Conservation (phyloP, 805 yeast species). For the Starmera pachycereana region DNA sequence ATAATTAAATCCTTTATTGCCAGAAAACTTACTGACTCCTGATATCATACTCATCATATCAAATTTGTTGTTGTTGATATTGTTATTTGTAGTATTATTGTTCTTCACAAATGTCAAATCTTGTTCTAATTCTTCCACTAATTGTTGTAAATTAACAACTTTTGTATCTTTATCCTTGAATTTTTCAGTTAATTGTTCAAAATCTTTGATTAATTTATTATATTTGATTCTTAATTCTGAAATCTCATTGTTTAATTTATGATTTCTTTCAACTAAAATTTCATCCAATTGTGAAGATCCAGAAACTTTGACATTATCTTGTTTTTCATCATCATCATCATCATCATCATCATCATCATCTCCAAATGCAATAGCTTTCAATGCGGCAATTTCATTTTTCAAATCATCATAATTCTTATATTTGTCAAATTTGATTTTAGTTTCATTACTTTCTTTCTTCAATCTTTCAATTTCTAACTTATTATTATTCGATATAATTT, state of each 20-base stretch:
- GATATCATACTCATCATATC: constrained; percentile 62
- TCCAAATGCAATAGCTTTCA: constrained; percentile 73
- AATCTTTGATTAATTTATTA: constrained; percentile 31
- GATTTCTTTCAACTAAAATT: constrained; percentile 60
- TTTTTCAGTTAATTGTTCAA: constrained; percentile 29
- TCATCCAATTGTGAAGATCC: constrained; percentile 33
- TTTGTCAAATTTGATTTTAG: constrained; percentile 38
- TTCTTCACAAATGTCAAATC: constrained; percentile 59
- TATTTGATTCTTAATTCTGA: constrained; percentile 55
- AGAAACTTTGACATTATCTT: constrained; percentile 15
- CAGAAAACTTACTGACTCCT: constrained; percentile 33
- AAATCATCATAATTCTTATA: constrained; percentile 72
- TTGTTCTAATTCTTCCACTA: constrained; percentile 58
- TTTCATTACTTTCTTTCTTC: constrained; percentile 35
- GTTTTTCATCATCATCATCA: constrained; percentile 16
- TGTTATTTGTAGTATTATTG: too few species aligned
- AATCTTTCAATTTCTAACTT: constrained; percentile 27
- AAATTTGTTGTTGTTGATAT: constrained; percentile 34
- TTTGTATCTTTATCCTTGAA: constrained; percentile 26
- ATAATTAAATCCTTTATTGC: constrained; percentile 27
- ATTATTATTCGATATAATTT: constrained; percentile 11
- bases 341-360: constrained; percentile 16
- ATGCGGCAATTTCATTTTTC: constrained; percentile 61
- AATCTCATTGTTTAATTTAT: constrained; percentile 59
- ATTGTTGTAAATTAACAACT: constrained; percentile 28